Conservation (phyloP, 768 basidiomycete genomes). For the Ramaria sp. region DNA sequence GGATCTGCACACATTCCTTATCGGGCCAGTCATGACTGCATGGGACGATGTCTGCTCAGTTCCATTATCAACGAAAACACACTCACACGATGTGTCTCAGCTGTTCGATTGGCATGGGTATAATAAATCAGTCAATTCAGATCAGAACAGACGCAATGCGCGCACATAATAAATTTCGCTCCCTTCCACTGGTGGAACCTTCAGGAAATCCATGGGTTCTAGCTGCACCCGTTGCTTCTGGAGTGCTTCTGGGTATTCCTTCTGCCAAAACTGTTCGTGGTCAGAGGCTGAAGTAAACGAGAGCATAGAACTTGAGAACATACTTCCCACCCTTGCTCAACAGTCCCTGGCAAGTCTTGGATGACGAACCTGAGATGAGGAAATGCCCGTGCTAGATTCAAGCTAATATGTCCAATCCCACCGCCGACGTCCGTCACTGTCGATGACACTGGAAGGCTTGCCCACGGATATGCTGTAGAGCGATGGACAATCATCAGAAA, state of each 20-base stretch:
- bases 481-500: background rate
- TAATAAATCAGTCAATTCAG: background rate
- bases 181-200: constrained; percentile 23
- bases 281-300: background rate
- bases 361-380: constrained; percentile 4
- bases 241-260: constrained; percentile 25
- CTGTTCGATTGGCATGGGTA: constrained; percentile 16
- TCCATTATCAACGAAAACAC: background rate
- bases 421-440: constrained; percentile 10
- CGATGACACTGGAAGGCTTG: background rate
- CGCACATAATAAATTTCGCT: constrained; percentile 34
- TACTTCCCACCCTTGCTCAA: constrained; percentile 7
- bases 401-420: constrained; percentile 6
- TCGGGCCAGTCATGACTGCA: constrained; percentile 35
- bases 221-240: constrained; percentile 27
- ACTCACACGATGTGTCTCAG: constrained; percentile 27
- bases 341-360: constrained; percentile 8
- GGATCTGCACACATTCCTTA: constrained; percentile 24
- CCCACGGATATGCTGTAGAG: constrained; percentile 7
- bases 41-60: background rate
- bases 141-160: background rate
- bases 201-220: constrained; percentile 29
- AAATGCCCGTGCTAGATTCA: constrained; percentile 1
- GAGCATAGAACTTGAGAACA: background rate
- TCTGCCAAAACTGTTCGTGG: constrained; percentile 20